Evolutionary conservation across 148 eudicot species (phyloP), one percentile per base, ranked within the genome.

Genomic region (Rhododendron vialii): DNA sequence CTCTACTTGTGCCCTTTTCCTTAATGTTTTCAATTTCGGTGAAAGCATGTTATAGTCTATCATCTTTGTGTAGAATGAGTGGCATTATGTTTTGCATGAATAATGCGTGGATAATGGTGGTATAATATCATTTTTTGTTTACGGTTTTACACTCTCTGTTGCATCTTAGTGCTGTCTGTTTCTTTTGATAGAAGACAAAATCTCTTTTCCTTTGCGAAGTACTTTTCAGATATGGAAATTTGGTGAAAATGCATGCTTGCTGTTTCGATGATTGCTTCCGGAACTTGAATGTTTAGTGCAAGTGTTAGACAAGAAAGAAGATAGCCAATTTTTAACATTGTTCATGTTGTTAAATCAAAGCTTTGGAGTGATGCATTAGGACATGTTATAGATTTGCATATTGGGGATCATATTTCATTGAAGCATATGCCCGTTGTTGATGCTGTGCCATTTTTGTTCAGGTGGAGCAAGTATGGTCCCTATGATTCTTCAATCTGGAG

Each of bases 331-430:
- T 3, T 26, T 28, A 67, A 83, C 1, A 17, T 8, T 9, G 13
- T 47, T 22, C 48, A 15, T 59, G 61, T 11, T 7, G 22, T 61
- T 22, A 63, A 61, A 20, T 78, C n/a, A 80, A 63, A 63, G 57
- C 61, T 65, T 5, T 85, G 78, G 48, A 48, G 33, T 53, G 15
- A 47, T 30, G 71, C 59, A 45, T 69, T 45, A 28, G 76, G 41
- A 45, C 73, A 18, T 83, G 85, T 28, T 7, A 8, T 83, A 83
- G 9, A 83, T 83, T 83, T 67, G 24, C 77, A 65, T n/a, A 5
- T 13, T 43, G 47, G 28, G 43, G 43, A 84, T 17, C 78, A 33
- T 30, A 33, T 69, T 71, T 50, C 47, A 82, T 53, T 81, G 57
- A 69, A 69, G 30, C 18, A 30, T 74, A 10, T 36, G 57, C 18